Percentiles rank a stretch among this genome's conserved stretches.
Evolutionary conservation across 257 asterid genomes (phyloP).

Genomic region (Rhazya stricta): DNA sequence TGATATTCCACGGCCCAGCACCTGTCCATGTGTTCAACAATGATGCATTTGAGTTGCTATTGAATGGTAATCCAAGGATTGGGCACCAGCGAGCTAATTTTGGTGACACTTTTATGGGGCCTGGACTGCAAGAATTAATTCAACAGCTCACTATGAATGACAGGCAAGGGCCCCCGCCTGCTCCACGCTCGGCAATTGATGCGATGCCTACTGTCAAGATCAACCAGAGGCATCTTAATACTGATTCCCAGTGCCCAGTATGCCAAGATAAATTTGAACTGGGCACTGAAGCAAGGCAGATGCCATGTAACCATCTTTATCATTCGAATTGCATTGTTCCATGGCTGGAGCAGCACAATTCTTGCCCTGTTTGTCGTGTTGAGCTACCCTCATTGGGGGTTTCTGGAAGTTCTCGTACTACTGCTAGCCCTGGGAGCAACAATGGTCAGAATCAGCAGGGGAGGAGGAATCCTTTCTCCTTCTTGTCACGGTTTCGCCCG

Average conservation of each 20-base stretch:
- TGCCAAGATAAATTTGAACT: constrained; percentile 48
- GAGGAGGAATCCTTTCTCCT: constrained; percentile 78
- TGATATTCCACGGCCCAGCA: constrained; percentile 44
- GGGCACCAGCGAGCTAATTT: constrained; percentile 33
- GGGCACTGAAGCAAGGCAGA: constrained; percentile 42
- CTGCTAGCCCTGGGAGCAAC: constrained; percentile 27
- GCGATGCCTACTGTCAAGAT: constrained; percentile 44
- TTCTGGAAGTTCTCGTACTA: constrained; percentile 32
- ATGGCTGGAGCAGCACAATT: constrained; percentile 52
- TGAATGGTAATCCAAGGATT: constrained; percentile 29
- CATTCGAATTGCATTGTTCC: constrained; percentile 56
- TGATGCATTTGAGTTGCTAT: constrained; percentile 31
- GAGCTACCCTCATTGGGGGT: constrained; percentile 36
- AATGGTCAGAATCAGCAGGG: constrained; percentile 56
- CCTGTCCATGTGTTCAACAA: constrained; percentile 23
- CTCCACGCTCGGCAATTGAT: constrained; percentile 44
- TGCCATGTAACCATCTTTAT: constrained; percentile 56
- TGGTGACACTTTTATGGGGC: constrained; percentile 36
- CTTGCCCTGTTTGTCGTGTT: constrained; percentile 61
- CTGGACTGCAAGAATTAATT: constrained; percentile 36
- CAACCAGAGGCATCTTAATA: constrained; percentile 29
- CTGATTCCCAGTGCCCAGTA: constrained; percentile 48
- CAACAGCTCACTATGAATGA: constrained; percentile 35
- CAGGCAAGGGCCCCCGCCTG: constrained; percentile 48
- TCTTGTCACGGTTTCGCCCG: constrained; percentile 61